Evolutionary conservation across 2,329 filamentous ascomycete genomes (phyloP).

Genomic region (Fusarium aywerte): DNA sequence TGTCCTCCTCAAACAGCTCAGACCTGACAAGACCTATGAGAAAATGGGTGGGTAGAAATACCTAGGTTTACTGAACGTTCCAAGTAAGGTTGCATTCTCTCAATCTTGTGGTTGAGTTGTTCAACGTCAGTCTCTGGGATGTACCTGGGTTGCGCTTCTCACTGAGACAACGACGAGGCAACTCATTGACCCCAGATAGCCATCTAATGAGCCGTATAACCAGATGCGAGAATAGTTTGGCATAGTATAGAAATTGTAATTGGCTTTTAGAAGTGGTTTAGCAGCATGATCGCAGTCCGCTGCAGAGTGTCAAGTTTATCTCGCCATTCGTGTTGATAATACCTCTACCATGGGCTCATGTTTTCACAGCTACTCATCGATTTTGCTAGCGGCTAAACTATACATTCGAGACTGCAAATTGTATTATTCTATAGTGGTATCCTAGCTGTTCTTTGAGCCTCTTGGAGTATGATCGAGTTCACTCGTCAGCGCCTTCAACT

Average conservation of each 20-base stretch:
- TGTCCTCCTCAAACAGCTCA: background rate
- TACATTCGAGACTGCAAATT: too few relatives aligned
- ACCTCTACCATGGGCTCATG: background rate
- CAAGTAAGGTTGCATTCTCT: background rate
- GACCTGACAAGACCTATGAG: too few relatives aligned
- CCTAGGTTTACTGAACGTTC: too few relatives aligned
- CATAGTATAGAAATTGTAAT: rapidly evolving
- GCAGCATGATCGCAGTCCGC: rapidly evolving
- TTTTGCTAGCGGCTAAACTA: background rate
- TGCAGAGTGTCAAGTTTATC: background rate
- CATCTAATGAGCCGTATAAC: too few relatives aligned
- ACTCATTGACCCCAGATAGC: too few relatives aligned
- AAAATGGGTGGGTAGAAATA: too few relatives aligned
- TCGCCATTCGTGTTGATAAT: background rate
- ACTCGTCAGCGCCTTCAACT: too few relatives aligned
- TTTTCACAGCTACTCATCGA: background rate
- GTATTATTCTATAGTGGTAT: too few relatives aligned
- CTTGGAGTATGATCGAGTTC: too few relatives aligned
- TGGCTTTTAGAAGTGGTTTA: background rate
- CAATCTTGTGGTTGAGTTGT: background rate
- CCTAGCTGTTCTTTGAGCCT: background rate
- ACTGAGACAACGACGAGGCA: background rate
- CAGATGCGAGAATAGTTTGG: rapidly evolving
- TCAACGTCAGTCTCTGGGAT: background rate
- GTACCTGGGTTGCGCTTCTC: background rate